These are phyloP conservation scores for Salix koriyanagi DNA, from an alignment of 345 rosid genomes.

Conservation along the genomic window DNA sequence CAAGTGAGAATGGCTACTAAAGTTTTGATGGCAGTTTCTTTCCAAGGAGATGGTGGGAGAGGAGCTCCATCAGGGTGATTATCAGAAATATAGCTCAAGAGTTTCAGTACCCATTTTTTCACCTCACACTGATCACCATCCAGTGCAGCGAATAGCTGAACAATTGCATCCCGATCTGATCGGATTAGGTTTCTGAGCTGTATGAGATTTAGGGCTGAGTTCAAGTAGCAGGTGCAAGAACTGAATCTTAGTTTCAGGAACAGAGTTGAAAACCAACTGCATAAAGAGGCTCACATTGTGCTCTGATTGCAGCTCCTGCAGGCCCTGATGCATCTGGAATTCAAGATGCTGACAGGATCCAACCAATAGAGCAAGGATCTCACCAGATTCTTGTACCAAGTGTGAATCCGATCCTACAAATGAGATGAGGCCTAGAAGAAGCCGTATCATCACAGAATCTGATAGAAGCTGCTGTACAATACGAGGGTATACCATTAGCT, in stretches of 20 bases:
- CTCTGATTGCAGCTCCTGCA: constrained; percentile 44
- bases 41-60: constrained; percentile 41
- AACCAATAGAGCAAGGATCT: constrained; percentile 40
- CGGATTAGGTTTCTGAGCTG: constrained; percentile 31
- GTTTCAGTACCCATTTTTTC: constrained; percentile 42
- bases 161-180: constrained; percentile 21
- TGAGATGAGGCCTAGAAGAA: constrained; percentile 33
- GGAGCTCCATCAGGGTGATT: constrained; percentile 38
- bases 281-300: constrained; percentile 40
- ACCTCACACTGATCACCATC: constrained; percentile 20
- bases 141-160: constrained; percentile 39
- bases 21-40: constrained; percentile 38
- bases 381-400: constrained; percentile 41
- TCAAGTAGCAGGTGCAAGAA: constrained; percentile 43
- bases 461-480: constrained; percentile 35
- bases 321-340: constrained; percentile 34
- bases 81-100: constrained; percentile 37
- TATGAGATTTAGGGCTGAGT: constrained; percentile 39
- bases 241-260: constrained; percentile 31
- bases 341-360: constrained; percentile 28
- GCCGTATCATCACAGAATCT: constrained; percentile 36
- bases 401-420: constrained; percentile 28
- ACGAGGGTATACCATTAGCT: constrained; percentile 31
- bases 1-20: constrained; percentile 31
- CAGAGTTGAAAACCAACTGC: constrained; percentile 25